Evolutionary conservation across 208 protist species (phyloP), one percentile per base, ranked within the genome.

Genomic region (Strigomonas culicis): DNA sequence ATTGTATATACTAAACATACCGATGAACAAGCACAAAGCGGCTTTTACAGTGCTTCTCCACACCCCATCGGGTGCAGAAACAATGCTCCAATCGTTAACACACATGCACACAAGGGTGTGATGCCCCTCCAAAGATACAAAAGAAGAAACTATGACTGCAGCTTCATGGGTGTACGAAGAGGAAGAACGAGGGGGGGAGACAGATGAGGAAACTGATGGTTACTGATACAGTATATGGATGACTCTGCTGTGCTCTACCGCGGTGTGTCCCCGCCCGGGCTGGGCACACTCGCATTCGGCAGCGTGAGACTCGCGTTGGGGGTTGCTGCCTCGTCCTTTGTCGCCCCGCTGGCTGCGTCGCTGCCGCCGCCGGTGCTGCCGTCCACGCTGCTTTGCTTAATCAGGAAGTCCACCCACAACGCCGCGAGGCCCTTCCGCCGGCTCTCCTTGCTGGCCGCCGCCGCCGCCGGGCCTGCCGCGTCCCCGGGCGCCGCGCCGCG

Each of bases 351-450:
- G 4, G 13, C 15, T 58, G 13, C 10, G 11, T 36, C 25, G 15
- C 21, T 6, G 62, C 34, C 7, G 60, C 2, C 4, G 64, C 24
- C 50, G 21, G 25, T 22, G 10, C 50, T 7, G 44, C 24, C 46
- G 13, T 19, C 15, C 21, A 24, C 56, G 22, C 80, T 80, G 56
- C 88, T 92, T 39, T 92, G 84, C 59, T 74, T 77, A 60, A 94
- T 78, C 25, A 94, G 36, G 63, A 94, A 94, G 39, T 94, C 85
- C 19, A 94, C 88, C 88, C 88, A 94, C 58, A 92, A 62, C 11
- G 79, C 74, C 0, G 80, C 84, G 22, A 94, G 62, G 28, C 71
- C 56, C 7, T 47, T n/a, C 49, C 70, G 70, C 17, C 36, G 30
- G n/a, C 11, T 32, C 30, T 58, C 52, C 52, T 28, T 58, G 27